Evolutionary conservation across 2,329 filamentous ascomycete genomes (phyloP), one percentile per base, ranked within the genome.

Genomic region (Grosmannia huntii): DNA sequence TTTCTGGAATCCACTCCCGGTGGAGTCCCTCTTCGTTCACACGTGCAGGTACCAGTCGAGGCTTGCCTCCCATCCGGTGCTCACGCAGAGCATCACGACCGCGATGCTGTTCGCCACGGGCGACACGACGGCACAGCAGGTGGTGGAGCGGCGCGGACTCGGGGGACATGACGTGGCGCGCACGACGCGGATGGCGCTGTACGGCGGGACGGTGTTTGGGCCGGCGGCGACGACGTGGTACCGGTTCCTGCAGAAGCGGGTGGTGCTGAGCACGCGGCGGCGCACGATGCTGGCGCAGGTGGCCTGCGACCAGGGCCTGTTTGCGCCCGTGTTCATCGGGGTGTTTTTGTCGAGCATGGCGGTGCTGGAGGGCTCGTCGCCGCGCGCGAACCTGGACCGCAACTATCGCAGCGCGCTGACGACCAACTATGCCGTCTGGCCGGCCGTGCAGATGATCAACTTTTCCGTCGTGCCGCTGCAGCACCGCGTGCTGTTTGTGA

Each of bases 61-160:
- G 72, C 79, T 96, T 69, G 85, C 87, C 65, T 81, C 84, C 67
- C 83, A 88, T 68, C 92, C 92, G 60, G 77, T 97, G 65, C 82
- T 96, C 67, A 97, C 92, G 12, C 90, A 96, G 77, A 89, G 86
- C 69, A 75, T 96, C 66, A 95, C 90, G 59, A 96, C 92, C 46
- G 87, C 89, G 54, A 81, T 97, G 60, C 85, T 99, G 62, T 99
- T 97, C 70, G 91, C 87, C 60, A 89, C 90, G 16, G 94, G 94
- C 66, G 94, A 99, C 74, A 78, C 87, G 61, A 85, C 95, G 64
- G 90, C 94, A 44, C 94, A 99, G 73, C 92, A 97, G 74, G 78
- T 83, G 41, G 88, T 99, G 60, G 92, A 97, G 74, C 85, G 84
- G 71, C 85, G 80, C 67, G 91, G 90, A 21, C 64, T 87, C 28